Base-by-base conservation (phyloP, 371 early-diverging fungal genomes). In the Rhizoclosmatium hyalinum region DNA sequence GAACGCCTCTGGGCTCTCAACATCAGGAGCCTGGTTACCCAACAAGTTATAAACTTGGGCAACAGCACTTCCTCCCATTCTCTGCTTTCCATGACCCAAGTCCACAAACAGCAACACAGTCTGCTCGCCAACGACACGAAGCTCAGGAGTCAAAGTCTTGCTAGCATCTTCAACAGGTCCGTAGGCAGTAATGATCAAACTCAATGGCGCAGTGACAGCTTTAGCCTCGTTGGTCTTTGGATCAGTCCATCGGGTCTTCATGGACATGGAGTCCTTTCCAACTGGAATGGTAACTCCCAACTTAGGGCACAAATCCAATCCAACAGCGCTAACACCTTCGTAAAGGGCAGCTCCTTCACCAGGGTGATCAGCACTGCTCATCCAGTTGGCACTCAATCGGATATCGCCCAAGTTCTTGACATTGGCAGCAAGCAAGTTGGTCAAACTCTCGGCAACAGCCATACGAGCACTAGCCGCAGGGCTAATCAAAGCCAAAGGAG, bases 251-350 rank as follows among this genome's bases (percentile, higher is more conserved):
- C 91, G 91, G 88, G 96, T 93, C 88, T 95, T 94, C 98, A 98
- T 98, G 43, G 95, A 94, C 97, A 97, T 95, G 17, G 97, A 97
- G 84, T 98, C 98, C 87, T 98, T 97, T 76, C 98, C 98, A 21
- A 98, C 98, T 3, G 98, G 98, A 75, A 98, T 93, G 60, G 94
- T 91, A 79, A 98, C 90, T 45, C 95, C 96, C 19, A 98, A 88
- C 46, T 86, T 86, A 45, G 95, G 96, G 82, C 98, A 97, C 61
- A 97, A 86, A 60, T 94, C 96, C 80, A 96, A 81, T 70, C 98
- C 96, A 71, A 98, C 88, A 32, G 98, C 96, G 74, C 93, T 85
- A 3, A 97, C 98, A 45, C 96, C 98, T 65, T 91, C 92, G 77
- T 97, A 98, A 46, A 98, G 83, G 65, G 92, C 91, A 46, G 94